Evolutionary conservation across 2,329 filamentous ascomycete genomes (phyloP).

Genomic region (Teratosphaeria destructans): DNA sequence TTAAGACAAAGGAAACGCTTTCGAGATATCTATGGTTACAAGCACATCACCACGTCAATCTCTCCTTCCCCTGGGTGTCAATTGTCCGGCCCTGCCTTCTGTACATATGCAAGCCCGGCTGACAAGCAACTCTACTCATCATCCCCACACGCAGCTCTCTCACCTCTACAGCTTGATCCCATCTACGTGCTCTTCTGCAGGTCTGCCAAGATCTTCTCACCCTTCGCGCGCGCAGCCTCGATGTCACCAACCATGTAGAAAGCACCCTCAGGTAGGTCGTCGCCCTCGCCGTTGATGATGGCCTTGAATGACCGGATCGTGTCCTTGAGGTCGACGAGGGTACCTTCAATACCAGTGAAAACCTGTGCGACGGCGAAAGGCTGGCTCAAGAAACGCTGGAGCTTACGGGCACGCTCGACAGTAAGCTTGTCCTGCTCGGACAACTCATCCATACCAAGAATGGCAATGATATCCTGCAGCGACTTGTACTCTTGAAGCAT

Average conservation of each 20-base stretch:
- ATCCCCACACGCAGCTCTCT: neutral
- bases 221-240: slow-evolving; percentile 85
- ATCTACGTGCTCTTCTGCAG: slow-evolving; percentile 46
- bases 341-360: slow-evolving; percentile 91
- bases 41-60: slow-evolving; percentile 2
- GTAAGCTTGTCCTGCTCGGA: slow-evolving; percentile 99
- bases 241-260: slow-evolving; percentile 99
- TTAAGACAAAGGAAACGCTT: neutral
- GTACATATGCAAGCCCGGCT: slow-evolving; percentile 5
- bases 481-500: slow-evolving; percentile 99
- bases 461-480: slow-evolving; percentile 96
- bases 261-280: slow-evolving; percentile 85
- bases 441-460: slow-evolving; percentile 99
- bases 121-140: neutral
- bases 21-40: slow-evolving; percentile 15
- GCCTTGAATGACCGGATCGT: slow-evolving; percentile 97
- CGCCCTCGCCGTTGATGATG: slow-evolving; percentile 89
- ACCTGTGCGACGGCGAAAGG: slow-evolving; percentile 86
- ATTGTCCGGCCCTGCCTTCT: neutral
- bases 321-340: slow-evolving; percentile 96
- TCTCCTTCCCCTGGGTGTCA: neutral
- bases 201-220: slow-evolving; percentile 99
- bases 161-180: neutral
- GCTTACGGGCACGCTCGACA: slow-evolving; percentile 99
- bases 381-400: slow-evolving; percentile 99